Conservation (phyloP, 768 basidiomycete genomes). For the Suillus ampliporus region DNA sequence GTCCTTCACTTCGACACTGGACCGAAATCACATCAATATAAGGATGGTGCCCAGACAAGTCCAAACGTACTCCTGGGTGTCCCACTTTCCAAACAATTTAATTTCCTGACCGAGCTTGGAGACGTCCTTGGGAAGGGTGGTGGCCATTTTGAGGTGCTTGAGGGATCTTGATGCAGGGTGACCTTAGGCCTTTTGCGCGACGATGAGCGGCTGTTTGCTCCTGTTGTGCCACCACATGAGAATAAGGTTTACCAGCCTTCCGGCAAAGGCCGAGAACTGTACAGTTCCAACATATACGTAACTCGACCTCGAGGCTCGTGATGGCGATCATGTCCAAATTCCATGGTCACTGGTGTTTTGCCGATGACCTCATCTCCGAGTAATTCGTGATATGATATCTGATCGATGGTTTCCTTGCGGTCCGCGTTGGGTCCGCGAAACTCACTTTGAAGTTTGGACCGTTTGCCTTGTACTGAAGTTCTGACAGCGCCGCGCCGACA, state of each 20-base stretch:
- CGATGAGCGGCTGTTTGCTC: conserved; percentile 30
- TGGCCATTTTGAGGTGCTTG: conserved; percentile 63
- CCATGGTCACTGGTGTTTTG: neutral
- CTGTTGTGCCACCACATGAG: conserved; percentile 18
- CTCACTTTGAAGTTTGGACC: neutral
- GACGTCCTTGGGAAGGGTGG: conserved; percentile 83
- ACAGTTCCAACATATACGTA: conserved; percentile 24
- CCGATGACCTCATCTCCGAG: neutral
- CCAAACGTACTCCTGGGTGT: conserved; percentile 87
- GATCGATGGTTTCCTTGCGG: neutral
- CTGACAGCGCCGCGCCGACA: neutral
- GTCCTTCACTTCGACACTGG: conserved; percentile 97
- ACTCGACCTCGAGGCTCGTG: neutral
- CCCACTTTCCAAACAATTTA: conserved; percentile 99
- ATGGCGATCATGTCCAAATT: neutral
- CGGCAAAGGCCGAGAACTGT: conserved; percentile 35
- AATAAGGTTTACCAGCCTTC: conserved; percentile 30
- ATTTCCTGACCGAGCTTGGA: conserved; percentile 84
- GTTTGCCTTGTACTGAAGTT: neutral
- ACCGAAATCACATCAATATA: conserved; percentile 22
- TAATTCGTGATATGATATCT: neutral
- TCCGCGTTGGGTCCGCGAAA: neutral
- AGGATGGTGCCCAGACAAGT: conserved; percentile 3
- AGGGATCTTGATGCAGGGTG: conserved; percentile 31
- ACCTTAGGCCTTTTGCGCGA: conserved; percentile 24